Evolutionary conservation across 2,329 filamentous ascomycete species (phyloP).

Genomic region (Colletotrichum phormii): DNA sequence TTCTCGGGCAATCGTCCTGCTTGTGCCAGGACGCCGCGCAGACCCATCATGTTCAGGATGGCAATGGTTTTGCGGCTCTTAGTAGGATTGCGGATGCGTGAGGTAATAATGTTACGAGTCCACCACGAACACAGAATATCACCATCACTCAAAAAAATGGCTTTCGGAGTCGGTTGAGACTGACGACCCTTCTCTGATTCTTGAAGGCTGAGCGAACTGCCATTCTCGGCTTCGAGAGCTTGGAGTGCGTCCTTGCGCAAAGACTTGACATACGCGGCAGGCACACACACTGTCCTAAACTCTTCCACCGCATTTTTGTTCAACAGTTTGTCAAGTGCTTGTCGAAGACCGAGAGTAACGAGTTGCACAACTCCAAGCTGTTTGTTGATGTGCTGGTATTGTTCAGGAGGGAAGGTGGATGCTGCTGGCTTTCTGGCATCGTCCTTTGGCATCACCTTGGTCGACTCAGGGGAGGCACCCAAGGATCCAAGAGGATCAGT

Average conservation of each 20-base stretch:
- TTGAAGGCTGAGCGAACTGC: background rate
- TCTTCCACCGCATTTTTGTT: background rate
- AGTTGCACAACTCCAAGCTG: background rate
- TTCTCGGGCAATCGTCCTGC: background rate
- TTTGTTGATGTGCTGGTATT: background rate
- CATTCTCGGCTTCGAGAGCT: background rate
- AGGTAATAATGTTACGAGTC: conserved; percentile 43
- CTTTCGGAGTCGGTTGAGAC: background rate
- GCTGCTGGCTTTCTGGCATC: background rate
- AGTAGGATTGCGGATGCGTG: background rate
- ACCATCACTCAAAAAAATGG: conserved; percentile 49
- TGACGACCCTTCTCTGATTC: background rate
- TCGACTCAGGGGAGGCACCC: background rate
- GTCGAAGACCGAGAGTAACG: background rate
- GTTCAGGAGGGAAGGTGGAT: background rate
- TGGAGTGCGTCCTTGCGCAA: background rate
- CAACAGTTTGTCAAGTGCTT: background rate
- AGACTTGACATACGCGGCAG: background rate
- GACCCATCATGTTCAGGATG: conserved; percentile 5
- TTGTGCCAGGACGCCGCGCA: conserved; percentile 5
- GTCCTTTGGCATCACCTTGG: background rate
- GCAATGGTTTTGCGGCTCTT: conserved; percentile 1
- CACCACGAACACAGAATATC: conserved; percentile 53
- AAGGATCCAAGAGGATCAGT: background rate
- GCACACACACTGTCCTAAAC: background rate